Evolutionary conservation across 108 stramenopile species (phyloP), one percentile per base, ranked within the genome.

Genomic region (Poteriospumella lacustris): DNA sequence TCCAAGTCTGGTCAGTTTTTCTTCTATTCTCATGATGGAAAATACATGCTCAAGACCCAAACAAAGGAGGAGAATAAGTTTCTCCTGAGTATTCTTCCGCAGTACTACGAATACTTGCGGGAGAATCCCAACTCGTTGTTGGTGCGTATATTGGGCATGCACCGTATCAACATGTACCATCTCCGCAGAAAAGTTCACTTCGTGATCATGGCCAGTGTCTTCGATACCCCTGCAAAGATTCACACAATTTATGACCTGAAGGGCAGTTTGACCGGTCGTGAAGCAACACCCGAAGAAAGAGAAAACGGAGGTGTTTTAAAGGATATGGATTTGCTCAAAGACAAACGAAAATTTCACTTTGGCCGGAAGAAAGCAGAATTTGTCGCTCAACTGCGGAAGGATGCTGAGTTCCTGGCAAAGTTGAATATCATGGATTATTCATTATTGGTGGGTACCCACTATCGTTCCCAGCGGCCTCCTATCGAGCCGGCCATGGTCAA

Each of bases 1-100:
- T 95, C 98, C 33, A 97, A 97, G 82, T 91, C 90, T 79, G 96
- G 95, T 19, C 95, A 97, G 77, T 99, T 97, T 80, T 97, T 99
- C 84, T 99, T 99, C 81, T 99, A 96, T 75, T 95, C 94, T 2
- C 93, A 93, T 81, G 98, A 99, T 83, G 98, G 96, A 62, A 68
- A 47, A 44, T 97, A 91, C 75, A 94, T 97, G 94, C 94, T 97
- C 85, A 97, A 95, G 83, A 95, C 95, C 42, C 95, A 96, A 94
- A 96, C 95, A 1, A 92, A 96, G 77, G 91, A 90, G 24, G 98
- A 99, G 83, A 92, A 90, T 68, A 96, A 95, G 87, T 97, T 96
- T 76, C 84, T 97, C 70, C 89, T 85, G n/a, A 78, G 88, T 31
- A 91, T 95, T 80, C 81, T 96, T 43, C 95, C 96, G 0, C 93